phyloP scores from a whole-genome alignment of 495 filamentous ascomycete species.

The Penicillium canescens region DNA sequence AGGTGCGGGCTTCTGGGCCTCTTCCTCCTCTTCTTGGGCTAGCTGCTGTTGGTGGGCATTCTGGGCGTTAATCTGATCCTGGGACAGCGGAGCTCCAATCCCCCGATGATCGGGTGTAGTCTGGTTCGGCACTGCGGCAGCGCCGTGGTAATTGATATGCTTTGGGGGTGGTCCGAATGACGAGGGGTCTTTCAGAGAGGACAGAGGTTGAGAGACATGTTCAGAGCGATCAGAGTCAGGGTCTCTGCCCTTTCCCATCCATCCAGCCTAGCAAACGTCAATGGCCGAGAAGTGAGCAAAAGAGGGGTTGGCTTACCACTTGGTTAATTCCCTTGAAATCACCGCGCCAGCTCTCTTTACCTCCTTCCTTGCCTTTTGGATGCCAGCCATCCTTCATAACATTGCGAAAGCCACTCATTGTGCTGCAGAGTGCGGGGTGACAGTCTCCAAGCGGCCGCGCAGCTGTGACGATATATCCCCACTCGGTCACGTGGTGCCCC shows the following conservation, averaged over 20 bases:
- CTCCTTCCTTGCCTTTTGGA: constrained; percentile 55
- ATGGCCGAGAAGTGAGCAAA: constrained; percentile 1
- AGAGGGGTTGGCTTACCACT: constrained; percentile 41
- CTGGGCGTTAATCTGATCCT: constrained; percentile 37
- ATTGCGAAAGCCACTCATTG: constrained; percentile 53
- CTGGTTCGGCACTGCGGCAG: constrained; percentile 46
- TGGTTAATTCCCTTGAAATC: constrained; percentile 62
- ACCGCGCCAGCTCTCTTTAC: constrained; percentile 57
- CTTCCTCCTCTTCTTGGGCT: constrained; percentile 33
- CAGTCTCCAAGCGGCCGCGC: background rate
- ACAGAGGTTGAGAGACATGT: constrained; percentile 68
- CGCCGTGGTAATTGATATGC: constrained; percentile 56
- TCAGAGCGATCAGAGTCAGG: constrained; percentile 34
- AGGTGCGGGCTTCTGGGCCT: constrained; percentile 41
- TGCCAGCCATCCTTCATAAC: constrained; percentile 61
- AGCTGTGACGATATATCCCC: constrained; percentile 8
- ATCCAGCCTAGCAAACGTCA: constrained; percentile 23
- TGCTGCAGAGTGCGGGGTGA: constrained; percentile 11
- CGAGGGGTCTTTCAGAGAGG: constrained; percentile 76
- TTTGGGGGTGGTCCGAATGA: constrained; percentile 88
- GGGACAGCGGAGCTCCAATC: constrained; percentile 47
- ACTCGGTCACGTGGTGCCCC: background rate
- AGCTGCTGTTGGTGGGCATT: constrained; percentile 35
- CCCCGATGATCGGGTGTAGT: constrained; percentile 49
- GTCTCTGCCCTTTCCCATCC: constrained; percentile 54